Percentiles rank a stretch among this genome's conserved stretches.
phyloP scores from a whole-genome alignment of 2,329 filamentous ascomycete species.

The Emmonsiellopsis sp. region DNA sequence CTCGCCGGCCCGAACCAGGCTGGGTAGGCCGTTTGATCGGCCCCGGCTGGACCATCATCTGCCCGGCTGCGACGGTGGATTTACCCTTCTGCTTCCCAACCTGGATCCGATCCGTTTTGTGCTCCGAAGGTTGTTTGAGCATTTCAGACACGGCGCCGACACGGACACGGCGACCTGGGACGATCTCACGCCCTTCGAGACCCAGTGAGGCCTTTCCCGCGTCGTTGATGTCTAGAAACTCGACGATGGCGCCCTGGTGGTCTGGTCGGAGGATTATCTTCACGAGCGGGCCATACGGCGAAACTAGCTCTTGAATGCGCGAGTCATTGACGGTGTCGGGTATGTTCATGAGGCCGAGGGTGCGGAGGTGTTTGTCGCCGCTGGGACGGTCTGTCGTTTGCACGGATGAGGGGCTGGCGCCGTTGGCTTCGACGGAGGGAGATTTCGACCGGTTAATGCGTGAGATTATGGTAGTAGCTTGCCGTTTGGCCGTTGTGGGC shows the following conservation, averaged over 20 bases:
- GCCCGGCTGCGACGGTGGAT: constrained; percentile 22
- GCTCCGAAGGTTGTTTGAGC: constrained; percentile 32
- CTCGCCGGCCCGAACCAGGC: constrained; percentile 35
- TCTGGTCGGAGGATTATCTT: constrained; percentile 73
- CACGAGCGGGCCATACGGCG: constrained; percentile 59
- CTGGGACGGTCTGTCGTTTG: constrained; percentile 27
- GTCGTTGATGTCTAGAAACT: constrained; percentile 60
- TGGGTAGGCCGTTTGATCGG: constrained; percentile 38
- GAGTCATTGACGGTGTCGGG: constrained; percentile 89
- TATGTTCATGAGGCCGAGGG: constrained; percentile 71
- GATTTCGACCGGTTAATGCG: constrained; percentile 26
- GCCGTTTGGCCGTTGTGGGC: constrained; percentile 34
- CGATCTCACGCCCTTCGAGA: constrained; percentile 39
- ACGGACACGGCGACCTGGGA: constrained; percentile 30
- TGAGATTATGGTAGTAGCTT: constrained; percentile 36
- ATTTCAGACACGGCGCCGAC: constrained; percentile 46
- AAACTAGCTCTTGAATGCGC: constrained; percentile 63
- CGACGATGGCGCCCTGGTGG: constrained; percentile 76
- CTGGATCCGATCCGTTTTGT: constrained; percentile 30
- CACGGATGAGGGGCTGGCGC: constrained; percentile 18
- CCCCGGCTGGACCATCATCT: constrained; percentile 21
- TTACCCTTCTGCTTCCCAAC: constrained; percentile 31
- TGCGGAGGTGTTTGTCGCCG: constrained; percentile 50
- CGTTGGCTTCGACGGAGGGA: constrained; percentile 20
- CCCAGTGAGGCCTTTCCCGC: constrained; percentile 52